These are phyloP conservation scores for Fusarium concolor DNA, from an alignment of 2,329 filamentous ascomycete genomes.

Conservation along the genomic window DNA sequence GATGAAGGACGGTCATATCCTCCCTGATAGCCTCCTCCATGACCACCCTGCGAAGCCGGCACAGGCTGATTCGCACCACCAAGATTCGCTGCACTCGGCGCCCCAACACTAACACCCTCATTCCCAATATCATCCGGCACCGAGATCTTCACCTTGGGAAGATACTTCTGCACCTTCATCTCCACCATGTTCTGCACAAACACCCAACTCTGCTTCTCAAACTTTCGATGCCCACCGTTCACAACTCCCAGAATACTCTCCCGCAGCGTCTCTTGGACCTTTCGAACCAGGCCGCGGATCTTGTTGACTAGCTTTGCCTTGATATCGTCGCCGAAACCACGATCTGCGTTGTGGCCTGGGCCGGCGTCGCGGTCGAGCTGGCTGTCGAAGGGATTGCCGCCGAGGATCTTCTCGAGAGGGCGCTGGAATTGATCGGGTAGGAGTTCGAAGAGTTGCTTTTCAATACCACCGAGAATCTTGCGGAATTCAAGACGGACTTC, in stretches of 20 bases:
- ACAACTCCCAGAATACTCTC: conserved; percentile 58
- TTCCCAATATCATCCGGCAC: conserved; percentile 62
- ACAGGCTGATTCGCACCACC: conserved; percentile 49
- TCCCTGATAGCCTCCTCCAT: conserved; percentile 2
- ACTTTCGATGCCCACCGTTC: conserved; percentile 60
- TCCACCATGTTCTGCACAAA: conserved; percentile 61
- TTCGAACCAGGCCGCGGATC: conserved; percentile 57
- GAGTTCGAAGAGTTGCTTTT: conserved; percentile 59
- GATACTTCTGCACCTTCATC: conserved; percentile 59
- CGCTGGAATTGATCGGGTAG: conserved; percentile 58
- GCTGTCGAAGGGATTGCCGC: conserved; percentile 59
- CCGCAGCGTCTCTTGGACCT: conserved; percentile 59
- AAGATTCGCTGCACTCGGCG: conserved; percentile 49
- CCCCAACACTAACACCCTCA: conserved; percentile 58
- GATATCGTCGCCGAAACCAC: conserved; percentile 58
- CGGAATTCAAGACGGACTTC: conserved; percentile 61
- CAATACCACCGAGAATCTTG: conserved; percentile 56
- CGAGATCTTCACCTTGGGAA: conserved; percentile 58
- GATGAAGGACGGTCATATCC: conserved; percentile 15
- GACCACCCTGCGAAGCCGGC: conserved; percentile 38
- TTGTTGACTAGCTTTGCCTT: conserved; percentile 58
- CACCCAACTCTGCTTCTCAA: conserved; percentile 59
- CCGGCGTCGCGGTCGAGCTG: conserved; percentile 54
- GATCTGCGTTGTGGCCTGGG: conserved; percentile 44
- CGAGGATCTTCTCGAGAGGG: conserved; percentile 59